Base-by-base conservation (phyloP, 1,284 basidiomycete genomes). In the Taiwanofungus camphoratus region DNA sequence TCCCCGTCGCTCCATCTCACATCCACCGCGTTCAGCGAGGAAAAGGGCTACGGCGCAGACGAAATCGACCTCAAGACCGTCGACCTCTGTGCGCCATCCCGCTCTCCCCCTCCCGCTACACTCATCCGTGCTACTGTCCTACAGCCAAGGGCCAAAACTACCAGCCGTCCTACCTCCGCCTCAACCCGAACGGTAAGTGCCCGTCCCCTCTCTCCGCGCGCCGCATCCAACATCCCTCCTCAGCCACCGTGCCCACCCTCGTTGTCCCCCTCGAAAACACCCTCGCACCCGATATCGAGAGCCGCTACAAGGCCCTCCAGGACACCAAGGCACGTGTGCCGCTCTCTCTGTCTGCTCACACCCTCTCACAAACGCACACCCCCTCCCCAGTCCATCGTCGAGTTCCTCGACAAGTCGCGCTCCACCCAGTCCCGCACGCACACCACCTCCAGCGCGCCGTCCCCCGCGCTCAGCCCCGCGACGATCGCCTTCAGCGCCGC, bases 321-420 rank as follows among this genome's bases (percentile, higher is more conserved):
- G 87, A 90, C 52, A 79, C 79, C 18, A 83, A 81, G 67, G 88
- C 85, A 43, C 41, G 71, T 59, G 21, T 15, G 35, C 22, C 8
- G n/a, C n/a, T n/a, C n/a, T n/a, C n/a, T n/a, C n/a, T n/a, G n/a
- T n/a, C n/a, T n/a, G n/a, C n/a, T n/a, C n/a, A n/a, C n/a, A n/a
- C n/a, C n/a, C n/a, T n/a, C n/a, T n/a, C n/a, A n/a, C n/a, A n/a
- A n/a, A n/a, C n/a, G n/a, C n/a, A n/a, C n/a, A n/a, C n/a, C n/a
- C n/a, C n/a, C n/a, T n/a, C n/a, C n/a, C n/a, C n/a, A n/a, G n/a
- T 69, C 74, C 26, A 86, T 93, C 49, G 71, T 87, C 42, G 79
- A 85, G 44, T 89, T 93, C 59, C 68, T 94, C 32, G 91, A 92
- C 67, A 84, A 82, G 56, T 87, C 87, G 13, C 77, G 87, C 39